phyloP scores from a whole-genome alignment of 169 alveolate species.

The Babesia sp. region DNA sequence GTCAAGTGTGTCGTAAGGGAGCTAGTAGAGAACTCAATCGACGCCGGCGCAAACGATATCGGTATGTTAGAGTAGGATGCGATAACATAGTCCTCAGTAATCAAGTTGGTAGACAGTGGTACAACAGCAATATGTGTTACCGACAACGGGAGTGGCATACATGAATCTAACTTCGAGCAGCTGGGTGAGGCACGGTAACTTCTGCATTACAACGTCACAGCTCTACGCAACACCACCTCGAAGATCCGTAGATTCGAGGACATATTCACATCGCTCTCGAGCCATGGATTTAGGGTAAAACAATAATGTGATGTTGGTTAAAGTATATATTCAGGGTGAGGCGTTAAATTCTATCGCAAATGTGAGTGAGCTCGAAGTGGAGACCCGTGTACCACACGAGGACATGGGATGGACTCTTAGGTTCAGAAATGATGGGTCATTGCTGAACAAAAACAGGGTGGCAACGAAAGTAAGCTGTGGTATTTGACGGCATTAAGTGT shows the following conservation, averaged over 20 bases:
- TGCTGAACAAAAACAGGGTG: conserved; percentile 51
- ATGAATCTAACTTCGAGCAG: conserved; percentile 79
- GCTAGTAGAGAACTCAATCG: conserved; percentile 92
- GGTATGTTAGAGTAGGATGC: conserved; percentile 14
- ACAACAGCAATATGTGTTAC: conserved; percentile 85
- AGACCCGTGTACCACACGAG: conserved; percentile 68
- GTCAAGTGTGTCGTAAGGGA: conserved; percentile 86
- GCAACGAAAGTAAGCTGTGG: conserved; percentile 58
- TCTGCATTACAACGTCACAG: conserved; percentile 15
- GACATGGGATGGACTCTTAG: conserved; percentile 70
- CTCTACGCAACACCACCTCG: conserved; percentile 90
- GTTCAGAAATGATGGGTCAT: conserved; percentile 68
- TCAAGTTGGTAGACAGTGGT: conserved; percentile 87
- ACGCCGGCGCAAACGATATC: conserved; percentile 88
- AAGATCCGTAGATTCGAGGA: conserved; percentile 89
- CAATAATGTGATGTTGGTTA: not conserved
- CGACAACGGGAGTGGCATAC: conserved; percentile 92
- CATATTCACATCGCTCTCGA: conserved; percentile 80
- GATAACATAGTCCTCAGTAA: conserved; percentile 57
- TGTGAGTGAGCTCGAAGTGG: conserved; percentile 66
- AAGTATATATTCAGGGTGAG: conserved; percentile 68
- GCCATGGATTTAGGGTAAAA: conserved; percentile 95
- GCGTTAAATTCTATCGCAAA: conserved; percentile 78
- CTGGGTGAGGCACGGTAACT: conserved; percentile 58
- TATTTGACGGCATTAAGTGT: not conserved